Base-by-base conservation (phyloP, 139 green algal species). In the Chlorella sp. region DNA sequence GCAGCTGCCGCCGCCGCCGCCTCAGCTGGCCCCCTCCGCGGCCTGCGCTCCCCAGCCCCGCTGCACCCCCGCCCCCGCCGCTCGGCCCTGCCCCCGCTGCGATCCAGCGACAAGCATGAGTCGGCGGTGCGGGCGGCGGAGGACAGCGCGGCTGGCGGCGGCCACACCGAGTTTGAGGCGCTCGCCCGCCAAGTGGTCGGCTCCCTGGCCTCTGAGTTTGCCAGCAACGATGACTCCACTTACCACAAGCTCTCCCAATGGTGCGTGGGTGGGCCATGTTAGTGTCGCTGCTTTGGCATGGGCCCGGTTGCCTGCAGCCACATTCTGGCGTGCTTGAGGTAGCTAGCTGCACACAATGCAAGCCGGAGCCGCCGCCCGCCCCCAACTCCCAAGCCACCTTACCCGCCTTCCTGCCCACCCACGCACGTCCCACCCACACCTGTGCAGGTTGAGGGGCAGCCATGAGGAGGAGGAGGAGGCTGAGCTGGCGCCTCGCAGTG, bases 361-460 rank as follows among this genome's bases (percentile, higher is more conserved):
- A 34, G 71, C 30, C 39, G 34, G n/a, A n/a, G 34, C 71, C 21
- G 71, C 32, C 71, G 71, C 32, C 75, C 34, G 34, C 30, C 5
- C 3, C 19, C 64, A 30, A 30, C 24, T 26, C 64, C 64, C 64
- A 73, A 3, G 11, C 21, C 22, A 73, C 24, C 64, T 14, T 14
- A 73, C 24, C 24, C n/a, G n/a, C n/a, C 64, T 30, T n/a, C 11
- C 5, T 73, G 64, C 64, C 3, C 15, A 57, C 48, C 48, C 9
- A 9, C 24, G 42, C 79, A 85, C 42, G 79, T 30, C n/a, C n/a
- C n/a, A n/a, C n/a, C n/a, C 64, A n/a, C 15, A 57, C 48, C 48
- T 57, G 48, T 71, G 42, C 79, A 85, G 79, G 79, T 30, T 85
- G 48, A 12, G 22, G 79, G 79, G 79, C 42, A 85, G 79, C 79